Conservation (phyloP, 257 asterid genomes). For the Nicotiana knightiana region DNA sequence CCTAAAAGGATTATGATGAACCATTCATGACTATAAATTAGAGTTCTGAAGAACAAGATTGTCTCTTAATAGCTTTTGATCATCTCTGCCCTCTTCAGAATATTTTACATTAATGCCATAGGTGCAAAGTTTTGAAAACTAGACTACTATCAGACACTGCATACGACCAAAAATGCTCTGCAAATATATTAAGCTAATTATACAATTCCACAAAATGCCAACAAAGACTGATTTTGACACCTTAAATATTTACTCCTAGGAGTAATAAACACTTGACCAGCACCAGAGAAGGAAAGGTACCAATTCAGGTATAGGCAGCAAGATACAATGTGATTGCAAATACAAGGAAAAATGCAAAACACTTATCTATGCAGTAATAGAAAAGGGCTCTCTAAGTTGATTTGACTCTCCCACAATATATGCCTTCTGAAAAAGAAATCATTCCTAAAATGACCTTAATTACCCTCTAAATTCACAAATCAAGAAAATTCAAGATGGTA, state of each 20-base stretch:
- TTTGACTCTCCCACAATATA: background rate
- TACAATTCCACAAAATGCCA: conserved; percentile 2
- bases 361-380: background rate
- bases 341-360: background rate
- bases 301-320: background rate
- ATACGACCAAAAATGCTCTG: background rate
- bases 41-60: background rate
- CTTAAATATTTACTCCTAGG: background rate
- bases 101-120: background rate
- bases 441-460: background rate
- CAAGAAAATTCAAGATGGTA: background rate
- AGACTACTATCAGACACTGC: background rate
- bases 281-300: background rate
- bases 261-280: background rate
- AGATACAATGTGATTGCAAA: background rate
- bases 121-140: background rate
- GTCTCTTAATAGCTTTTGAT: background rate
- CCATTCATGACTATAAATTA: background rate
- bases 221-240: background rate
- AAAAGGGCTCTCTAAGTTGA: background rate
- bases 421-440: background rate
- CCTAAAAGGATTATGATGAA: background rate
- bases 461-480: background rate
- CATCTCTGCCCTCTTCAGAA: background rate
- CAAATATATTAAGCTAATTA: background rate